Evolutionary conservation across 805 yeast genomes (phyloP).

Genomic region (Torulaspora maleeae): DNA sequence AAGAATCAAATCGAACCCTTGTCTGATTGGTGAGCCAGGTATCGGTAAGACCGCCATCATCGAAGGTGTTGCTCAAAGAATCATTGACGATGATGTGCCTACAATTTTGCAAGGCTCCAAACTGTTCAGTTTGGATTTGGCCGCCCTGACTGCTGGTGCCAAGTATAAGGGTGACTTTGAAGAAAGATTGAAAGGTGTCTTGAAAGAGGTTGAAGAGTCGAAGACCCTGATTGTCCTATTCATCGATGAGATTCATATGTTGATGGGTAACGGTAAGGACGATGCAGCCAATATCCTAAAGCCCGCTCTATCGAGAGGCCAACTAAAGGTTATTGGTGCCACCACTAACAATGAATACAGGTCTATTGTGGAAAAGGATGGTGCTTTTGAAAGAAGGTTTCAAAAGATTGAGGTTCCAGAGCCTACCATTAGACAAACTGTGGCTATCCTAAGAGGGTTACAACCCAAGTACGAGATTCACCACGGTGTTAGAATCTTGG

Average conservation of each 20-base stretch:
- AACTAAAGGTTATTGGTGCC: conserved; percentile 96
- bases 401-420: conserved; percentile 95
- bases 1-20: conserved; percentile 94
- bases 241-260: conserved; percentile 97
- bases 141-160: conserved; percentile 97
- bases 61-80: conserved; percentile 97
- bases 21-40: conserved; percentile 98
- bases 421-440: conserved; percentile 86
- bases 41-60: conserved; percentile 98
- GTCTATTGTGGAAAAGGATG: conserved; percentile 89
- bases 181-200: conserved; percentile 94
- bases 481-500: conserved; percentile 95
- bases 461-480: conserved; percentile 94
- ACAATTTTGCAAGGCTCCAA: conserved; percentile 74
- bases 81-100: conserved; percentile 93
- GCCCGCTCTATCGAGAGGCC: conserved; percentile 96
- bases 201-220: conserved; percentile 87
- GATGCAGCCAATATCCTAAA: conserved; percentile 96
- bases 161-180: conserved; percentile 98
- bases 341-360: conserved; percentile 94
- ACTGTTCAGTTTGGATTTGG: conserved; percentile 84
- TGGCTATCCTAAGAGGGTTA: conserved; percentile 92
- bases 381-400: conserved; percentile 97
- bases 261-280: conserved; percentile 98
- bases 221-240: conserved; percentile 81